phyloP scores from a whole-genome alignment of 495 filamentous ascomycete species.

The Penicillium fimorum region DNA sequence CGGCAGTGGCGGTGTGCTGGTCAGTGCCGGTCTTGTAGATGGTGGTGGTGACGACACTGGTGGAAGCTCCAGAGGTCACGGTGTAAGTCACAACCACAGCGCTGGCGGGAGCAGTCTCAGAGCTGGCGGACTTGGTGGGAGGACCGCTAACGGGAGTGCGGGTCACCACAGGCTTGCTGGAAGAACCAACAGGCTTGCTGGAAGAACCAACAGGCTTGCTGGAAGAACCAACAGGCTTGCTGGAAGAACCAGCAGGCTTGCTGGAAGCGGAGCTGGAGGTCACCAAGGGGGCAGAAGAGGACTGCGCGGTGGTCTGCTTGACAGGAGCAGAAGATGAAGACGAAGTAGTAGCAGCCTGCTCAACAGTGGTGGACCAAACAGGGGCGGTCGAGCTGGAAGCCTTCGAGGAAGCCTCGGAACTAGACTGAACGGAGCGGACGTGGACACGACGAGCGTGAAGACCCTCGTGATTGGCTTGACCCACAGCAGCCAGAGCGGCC shows the following conservation, averaged over 20 bases:
- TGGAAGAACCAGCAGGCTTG: slow-evolving; percentile 1
- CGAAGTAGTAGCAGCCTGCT: slow-evolving; percentile 12
- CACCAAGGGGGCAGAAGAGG: slow-evolving; percentile 1
- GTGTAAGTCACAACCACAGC: slow-evolving; percentile 62
- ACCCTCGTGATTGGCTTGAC: slow-evolving; percentile 41
- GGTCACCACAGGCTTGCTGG: slow-evolving; percentile 8
- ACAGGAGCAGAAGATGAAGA: slow-evolving; percentile 8
- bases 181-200: neutral
- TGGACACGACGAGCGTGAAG: slow-evolving; percentile 34
- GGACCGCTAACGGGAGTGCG: slow-evolving; percentile 10
- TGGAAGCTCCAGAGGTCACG: slow-evolving; percentile 52
- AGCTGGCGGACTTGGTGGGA: neutral
- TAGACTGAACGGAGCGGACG: slow-evolving; percentile 21
- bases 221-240: neutral
- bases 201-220: slow-evolving; percentile 3
- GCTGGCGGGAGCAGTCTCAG: slow-evolving; percentile 9
- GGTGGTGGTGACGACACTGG: slow-evolving; percentile 57
- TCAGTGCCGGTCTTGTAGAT: slow-evolving; percentile 48
- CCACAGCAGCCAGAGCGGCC: slow-evolving; percentile 46
- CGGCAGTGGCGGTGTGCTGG: slow-evolving; percentile 39
- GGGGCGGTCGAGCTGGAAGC: slow-evolving; percentile 18
- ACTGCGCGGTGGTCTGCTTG: neutral
- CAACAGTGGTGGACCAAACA: slow-evolving; percentile 14
- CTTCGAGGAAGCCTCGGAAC: slow-evolving; percentile 15
- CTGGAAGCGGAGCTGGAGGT: neutral